Evolutionary conservation across 768 basidiomycete species (phyloP).

Genomic region (Auriscalpium orientale): DNA sequence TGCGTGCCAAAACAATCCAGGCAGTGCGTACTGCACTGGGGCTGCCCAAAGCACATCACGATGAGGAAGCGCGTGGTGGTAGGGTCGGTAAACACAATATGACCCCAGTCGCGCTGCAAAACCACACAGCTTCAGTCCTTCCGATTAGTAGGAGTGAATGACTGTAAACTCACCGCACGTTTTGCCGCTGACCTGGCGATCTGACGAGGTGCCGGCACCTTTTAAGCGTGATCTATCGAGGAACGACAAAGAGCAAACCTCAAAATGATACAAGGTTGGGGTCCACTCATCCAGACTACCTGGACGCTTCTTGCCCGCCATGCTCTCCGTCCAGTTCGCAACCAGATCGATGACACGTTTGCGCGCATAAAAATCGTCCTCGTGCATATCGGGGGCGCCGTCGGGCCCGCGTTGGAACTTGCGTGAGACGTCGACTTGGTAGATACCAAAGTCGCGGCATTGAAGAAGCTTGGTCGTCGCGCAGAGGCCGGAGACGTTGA

Average conservation of each 20-base stretch:
- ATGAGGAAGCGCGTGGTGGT: slow-evolving; percentile 22
- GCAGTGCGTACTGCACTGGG: slow-evolving; percentile 21
- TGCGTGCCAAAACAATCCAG: not conserved
- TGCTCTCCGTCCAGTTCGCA: slow-evolving; percentile 10
- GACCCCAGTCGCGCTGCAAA: slow-evolving; percentile 26
- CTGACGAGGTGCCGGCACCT: slow-evolving; percentile 6
- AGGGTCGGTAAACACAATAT: slow-evolving; percentile 23
- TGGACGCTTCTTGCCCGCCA: not conserved
- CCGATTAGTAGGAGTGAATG: not conserved
- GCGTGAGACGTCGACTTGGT: not conserved
- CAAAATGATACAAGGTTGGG: slow-evolving; percentile 26
- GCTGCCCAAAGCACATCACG: slow-evolving; percentile 23
- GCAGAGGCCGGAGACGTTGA: not conserved
- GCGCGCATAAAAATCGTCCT: slow-evolving; percentile 22
- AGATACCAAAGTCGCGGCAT: not conserved
- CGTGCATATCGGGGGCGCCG: slow-evolving; percentile 18
- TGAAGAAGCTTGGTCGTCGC: not conserved
- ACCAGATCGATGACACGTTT: slow-evolving; percentile 23
- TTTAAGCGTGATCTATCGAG: not conserved
- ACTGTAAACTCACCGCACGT: slow-evolving; percentile 14
- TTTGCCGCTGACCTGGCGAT: slow-evolving; percentile 23
- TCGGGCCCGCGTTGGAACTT: slow-evolving; percentile 21
- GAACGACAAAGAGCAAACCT: slow-evolving; percentile 18
- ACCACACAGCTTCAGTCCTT: not conserved
- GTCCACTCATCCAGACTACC: slow-evolving; percentile 16